phyloP scores from a whole-genome alignment of 2,329 filamentous ascomycete genomes.

The Penicillium sp. region DNA sequence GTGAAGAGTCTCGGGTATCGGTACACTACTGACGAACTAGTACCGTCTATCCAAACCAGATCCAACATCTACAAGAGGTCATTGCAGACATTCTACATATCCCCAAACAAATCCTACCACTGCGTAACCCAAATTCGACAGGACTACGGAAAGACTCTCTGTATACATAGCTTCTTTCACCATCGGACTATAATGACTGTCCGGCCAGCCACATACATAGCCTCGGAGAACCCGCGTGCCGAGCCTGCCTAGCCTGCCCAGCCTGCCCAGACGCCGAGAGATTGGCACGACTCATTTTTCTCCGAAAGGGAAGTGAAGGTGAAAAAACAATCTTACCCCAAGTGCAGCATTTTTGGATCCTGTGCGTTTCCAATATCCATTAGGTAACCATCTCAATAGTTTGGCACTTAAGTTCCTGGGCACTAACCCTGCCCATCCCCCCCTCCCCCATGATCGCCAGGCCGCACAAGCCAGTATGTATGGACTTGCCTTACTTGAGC shows the following conservation, averaged over 20 bases:
- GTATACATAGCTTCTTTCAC: no score
- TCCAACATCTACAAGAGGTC: no score
- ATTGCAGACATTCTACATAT: no score
- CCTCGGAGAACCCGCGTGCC: slow-evolving; percentile 6
- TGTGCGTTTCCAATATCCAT: not conserved
- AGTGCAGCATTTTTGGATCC: not conserved
- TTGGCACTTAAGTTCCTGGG: not conserved
- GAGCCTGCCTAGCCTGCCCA: slow-evolving; percentile 18
- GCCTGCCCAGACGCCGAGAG: slow-evolving; percentile 18
- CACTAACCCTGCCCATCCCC: slow-evolving; percentile 1
- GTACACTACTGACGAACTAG: not conserved
- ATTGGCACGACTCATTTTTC: slow-evolving; percentile 10
- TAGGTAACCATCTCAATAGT: slow-evolving; percentile 2
- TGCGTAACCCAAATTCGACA: no score
- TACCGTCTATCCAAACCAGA: no score
- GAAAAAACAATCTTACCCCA: not conserved
- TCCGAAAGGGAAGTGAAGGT: not conserved
- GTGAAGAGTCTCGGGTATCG: not conserved
- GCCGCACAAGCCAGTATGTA: not conserved
- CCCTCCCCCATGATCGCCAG: not conserved
- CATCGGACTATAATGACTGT: not conserved
- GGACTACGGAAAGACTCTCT: no score
- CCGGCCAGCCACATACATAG: not conserved
- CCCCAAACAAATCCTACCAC: no score
- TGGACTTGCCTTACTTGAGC: not conserved